phyloP scores from a whole-genome alignment of 345 rosid genomes.

The Pseudoturritis turrita region DNA sequence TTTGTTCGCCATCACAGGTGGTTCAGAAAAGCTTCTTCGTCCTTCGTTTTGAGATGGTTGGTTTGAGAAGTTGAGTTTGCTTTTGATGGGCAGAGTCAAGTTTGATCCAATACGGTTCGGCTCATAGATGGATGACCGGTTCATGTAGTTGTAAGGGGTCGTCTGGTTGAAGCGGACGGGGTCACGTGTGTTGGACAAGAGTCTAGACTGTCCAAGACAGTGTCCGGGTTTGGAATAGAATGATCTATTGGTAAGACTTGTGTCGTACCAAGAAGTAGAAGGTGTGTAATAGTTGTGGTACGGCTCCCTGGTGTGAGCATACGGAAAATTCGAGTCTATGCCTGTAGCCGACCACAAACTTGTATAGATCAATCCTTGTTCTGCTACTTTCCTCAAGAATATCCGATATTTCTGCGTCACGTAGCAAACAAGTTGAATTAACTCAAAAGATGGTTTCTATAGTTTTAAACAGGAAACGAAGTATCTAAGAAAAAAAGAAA shows the following conservation, averaged over 20 bases:
- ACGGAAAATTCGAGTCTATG: slow-evolving; percentile 30
- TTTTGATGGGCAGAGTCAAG: slow-evolving; percentile 6
- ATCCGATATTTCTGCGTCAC: slow-evolving; percentile 58
- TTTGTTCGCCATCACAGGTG: neutral
- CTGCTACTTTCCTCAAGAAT: slow-evolving; percentile 48
- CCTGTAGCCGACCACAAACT: slow-evolving; percentile 4
- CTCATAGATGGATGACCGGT: slow-evolving; percentile 24
- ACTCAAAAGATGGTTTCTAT: neutral
- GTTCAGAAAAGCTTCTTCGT: slow-evolving; percentile 1
- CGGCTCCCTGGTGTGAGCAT: slow-evolving; percentile 19
- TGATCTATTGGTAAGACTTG: slow-evolving; percentile 17
- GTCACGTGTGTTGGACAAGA: slow-evolving; percentile 19
- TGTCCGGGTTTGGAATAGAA: neutral
- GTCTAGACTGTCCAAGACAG: slow-evolving; percentile 30
- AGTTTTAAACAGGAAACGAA: neutral
- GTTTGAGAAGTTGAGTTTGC: slow-evolving; percentile 7
- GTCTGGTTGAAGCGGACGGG: slow-evolving; percentile 2
- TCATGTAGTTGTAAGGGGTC: slow-evolving; percentile 12
- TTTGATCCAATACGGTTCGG: slow-evolving; percentile 18
- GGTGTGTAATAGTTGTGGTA: slow-evolving; percentile 5
- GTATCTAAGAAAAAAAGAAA: neutral
- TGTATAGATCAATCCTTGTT: slow-evolving; percentile 14
- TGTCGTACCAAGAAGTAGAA: slow-evolving; percentile 5
- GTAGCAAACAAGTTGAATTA: neutral
- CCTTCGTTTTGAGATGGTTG: slow-evolving; percentile 18